These are phyloP conservation scores for Podospora anserina DNA, from an alignment of 495 filamentous ascomycete genomes.

Conservation along the genomic window DNA sequence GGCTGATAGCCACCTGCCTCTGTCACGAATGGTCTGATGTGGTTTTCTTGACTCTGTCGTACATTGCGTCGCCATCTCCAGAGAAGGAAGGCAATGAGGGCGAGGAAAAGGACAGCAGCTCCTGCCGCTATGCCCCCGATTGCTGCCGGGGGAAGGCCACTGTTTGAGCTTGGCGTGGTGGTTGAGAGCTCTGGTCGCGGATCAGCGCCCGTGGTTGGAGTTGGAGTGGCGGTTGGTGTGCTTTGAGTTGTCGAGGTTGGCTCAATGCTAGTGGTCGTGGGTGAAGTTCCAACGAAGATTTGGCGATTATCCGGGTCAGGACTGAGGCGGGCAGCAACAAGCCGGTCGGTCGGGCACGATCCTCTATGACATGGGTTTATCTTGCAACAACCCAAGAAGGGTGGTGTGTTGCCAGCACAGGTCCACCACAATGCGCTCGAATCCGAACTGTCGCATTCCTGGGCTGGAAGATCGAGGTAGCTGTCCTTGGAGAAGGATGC, in stretches of 20 bases:
- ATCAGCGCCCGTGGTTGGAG: background rate
- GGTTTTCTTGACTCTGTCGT: slow-evolving; percentile 13
- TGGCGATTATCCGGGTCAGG: background rate
- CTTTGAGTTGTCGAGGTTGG: background rate
- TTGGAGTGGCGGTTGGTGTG: background rate
- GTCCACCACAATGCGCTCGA: slow-evolving; percentile 32
- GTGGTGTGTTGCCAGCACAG: slow-evolving; percentile 25
- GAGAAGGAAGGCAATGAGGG: slow-evolving; percentile 7
- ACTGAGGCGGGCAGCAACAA: slow-evolving; percentile 28
- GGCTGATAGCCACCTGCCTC: background rate
- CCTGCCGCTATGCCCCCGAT: slow-evolving; percentile 23
- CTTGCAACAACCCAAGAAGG: slow-evolving; percentile 37
- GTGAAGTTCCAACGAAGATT: slow-evolving; percentile 1
- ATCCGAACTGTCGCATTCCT: slow-evolving; percentile 17
- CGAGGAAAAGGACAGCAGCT: background rate
- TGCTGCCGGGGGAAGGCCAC: slow-evolving; percentile 13
- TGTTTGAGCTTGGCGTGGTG: background rate
- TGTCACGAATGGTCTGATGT: background rate
- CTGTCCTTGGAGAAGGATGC: slow-evolving; percentile 26
- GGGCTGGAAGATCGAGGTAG: slow-evolving; percentile 23
- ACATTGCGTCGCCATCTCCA: slow-evolving; percentile 16
- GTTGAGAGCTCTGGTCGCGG: background rate
- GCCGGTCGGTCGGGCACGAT: slow-evolving; percentile 24
- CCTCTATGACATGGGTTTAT: slow-evolving; percentile 27
- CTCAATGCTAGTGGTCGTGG: background rate